These are phyloP conservation scores for Zoysia japonica DNA, from an alignment of 176 grass and related monocot species.

Conservation along the genomic window DNA sequence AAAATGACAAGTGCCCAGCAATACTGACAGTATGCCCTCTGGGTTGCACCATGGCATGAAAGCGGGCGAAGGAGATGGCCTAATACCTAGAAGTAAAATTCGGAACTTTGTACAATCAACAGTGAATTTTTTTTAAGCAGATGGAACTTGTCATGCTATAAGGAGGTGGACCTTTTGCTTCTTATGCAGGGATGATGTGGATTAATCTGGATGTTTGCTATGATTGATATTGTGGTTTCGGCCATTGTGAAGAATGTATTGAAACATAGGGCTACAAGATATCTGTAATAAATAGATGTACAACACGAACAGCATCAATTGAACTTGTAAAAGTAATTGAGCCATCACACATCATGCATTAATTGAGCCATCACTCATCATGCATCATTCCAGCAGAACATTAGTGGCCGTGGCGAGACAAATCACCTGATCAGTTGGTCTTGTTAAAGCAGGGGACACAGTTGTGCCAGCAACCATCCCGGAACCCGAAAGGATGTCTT, in stretches of 20 bases:
- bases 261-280: constrained; percentile 11
- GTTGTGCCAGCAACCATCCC: constrained; percentile 63
- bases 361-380: constrained; percentile 11
- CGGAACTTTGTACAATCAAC: neutral
- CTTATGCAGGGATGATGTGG: neutral
- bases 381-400: constrained; percentile 4
- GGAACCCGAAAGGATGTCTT: constrained; percentile 86
- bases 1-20: neutral
- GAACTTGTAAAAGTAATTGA: neutral
- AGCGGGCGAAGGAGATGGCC: neutral
- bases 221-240: neutral
- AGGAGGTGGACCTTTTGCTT: neutral
- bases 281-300: constrained; percentile 16
- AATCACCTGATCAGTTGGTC: constrained; percentile 81
- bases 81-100: neutral
- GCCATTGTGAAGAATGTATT: neutral
- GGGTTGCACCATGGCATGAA: neutral
- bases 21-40: neutral
- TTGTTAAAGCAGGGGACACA: constrained; percentile 68
- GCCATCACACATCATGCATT: neutral
- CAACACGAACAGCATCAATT: constrained; percentile 9
- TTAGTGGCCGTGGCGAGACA: neutral
- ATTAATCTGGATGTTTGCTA: no score
- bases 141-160: neutral
- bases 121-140: neutral